Evolutionary conservation across 208 protist genomes (phyloP).

Genomic region (Angomonas ambiguus): DNA sequence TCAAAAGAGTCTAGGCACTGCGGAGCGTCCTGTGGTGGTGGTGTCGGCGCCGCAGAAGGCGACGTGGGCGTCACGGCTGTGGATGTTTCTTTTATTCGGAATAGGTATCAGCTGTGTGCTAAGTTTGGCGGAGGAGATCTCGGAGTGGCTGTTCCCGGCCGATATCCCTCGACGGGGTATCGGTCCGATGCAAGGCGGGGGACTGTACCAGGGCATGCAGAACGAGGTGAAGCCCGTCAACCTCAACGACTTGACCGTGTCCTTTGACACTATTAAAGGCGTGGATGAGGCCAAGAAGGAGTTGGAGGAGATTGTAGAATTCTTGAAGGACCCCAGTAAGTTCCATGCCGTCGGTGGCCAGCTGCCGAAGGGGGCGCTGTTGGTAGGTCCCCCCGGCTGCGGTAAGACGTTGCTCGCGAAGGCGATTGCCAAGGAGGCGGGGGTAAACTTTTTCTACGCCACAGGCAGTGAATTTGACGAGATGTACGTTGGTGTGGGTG

Average conservation of each 20-base stretch:
- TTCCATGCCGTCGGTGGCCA: constrained; percentile 93
- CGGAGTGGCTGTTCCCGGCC: constrained; percentile 26
- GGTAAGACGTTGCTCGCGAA: constrained; percentile 95
- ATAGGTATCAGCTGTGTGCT: constrained; percentile 62
- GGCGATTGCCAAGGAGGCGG: constrained; percentile 91
- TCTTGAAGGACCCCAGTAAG: constrained; percentile 93
- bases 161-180: constrained; percentile 25
- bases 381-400: constrained; percentile 97
- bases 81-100: constrained; percentile 68
- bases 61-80: constrained; percentile 60
- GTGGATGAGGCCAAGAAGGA: constrained; percentile 92
- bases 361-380: constrained; percentile 94
- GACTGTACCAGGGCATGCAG: constrained; percentile 15
- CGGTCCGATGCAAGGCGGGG: constrained; percentile 20
- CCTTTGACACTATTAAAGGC: constrained; percentile 84
- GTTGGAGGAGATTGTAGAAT: constrained; percentile 90
- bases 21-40: constrained; percentile 75
- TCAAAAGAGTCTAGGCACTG: constrained; percentile 56
- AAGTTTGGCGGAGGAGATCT: constrained; percentile 44
- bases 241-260: constrained; percentile 71
- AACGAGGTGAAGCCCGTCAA: constrained; percentile 76
- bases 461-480: constrained; percentile 96
- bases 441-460: constrained; percentile 96
- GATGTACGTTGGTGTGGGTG: constrained; percentile 97
- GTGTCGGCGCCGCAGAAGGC: constrained; percentile 60